Evolutionary conservation across 2,329 filamentous ascomycete species (phyloP).

Genomic region (Fusarium miscanthi): DNA sequence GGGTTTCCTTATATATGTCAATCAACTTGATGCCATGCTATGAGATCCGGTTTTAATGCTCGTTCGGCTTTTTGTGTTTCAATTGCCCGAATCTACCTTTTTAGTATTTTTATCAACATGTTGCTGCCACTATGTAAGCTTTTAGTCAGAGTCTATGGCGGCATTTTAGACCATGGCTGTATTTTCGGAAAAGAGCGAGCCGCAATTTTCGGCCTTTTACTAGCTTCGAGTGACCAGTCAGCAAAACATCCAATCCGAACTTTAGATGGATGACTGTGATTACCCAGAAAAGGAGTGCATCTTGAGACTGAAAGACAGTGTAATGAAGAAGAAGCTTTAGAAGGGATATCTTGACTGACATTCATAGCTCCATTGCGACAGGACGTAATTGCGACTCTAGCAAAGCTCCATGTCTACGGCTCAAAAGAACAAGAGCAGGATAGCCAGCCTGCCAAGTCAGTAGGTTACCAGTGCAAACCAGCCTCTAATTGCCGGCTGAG

Average conservation of each 20-base stretch:
- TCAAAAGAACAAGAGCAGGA: too few species aligned
- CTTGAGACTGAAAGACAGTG: too few species aligned
- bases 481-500: too few species aligned
- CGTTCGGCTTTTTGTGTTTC: neutral
- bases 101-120: neutral
- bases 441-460: too few species aligned
- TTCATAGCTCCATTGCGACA: too few species aligned
- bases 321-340: too few species aligned
- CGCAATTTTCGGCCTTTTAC: neutral
- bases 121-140: neutral
- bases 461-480: too few species aligned
- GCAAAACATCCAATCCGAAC: too few species aligned
- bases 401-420: neutral
- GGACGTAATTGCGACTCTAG: too few species aligned
- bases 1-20: neutral
- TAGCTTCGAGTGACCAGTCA: neutral
- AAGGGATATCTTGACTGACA: too few species aligned
- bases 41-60: rapidly evolving
- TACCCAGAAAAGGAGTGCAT: too few species aligned
- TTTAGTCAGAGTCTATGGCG: neutral
- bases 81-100: neutral
- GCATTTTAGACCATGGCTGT: neutral
- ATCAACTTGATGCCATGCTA: neutral
- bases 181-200: neutral
- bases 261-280: too few species aligned